These are phyloP conservation scores for Emericellopsis terricola DNA, from an alignment of 495 filamentous ascomycete species.

Conservation along the genomic window DNA sequence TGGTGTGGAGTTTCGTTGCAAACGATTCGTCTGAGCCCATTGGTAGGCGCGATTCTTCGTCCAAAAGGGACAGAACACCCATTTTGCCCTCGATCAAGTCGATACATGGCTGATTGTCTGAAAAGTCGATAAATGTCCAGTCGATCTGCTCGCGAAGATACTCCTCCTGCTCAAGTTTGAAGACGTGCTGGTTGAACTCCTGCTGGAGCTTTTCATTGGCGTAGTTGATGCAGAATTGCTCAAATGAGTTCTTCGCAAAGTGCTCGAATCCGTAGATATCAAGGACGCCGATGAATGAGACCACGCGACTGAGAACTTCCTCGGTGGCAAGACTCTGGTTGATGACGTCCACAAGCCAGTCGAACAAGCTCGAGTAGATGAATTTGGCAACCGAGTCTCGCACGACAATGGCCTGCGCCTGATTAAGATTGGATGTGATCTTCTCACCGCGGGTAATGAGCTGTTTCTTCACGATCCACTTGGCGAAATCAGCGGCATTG, in stretches of 20 bases:
- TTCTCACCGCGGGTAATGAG: conserved; percentile 92
- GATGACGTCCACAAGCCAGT: conserved; percentile 95
- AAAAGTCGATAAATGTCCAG: conserved; percentile 99
- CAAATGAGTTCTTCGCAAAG: conserved; percentile 98
- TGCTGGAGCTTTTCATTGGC: conserved; percentile 99
- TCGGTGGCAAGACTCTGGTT: conserved; percentile 82
- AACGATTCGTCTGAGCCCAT: conserved; percentile 98
- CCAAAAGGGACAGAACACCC: conserved; percentile 77
- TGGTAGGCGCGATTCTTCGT: conserved; percentile 89
- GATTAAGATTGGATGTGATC: conserved; percentile 88
- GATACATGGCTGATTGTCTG: conserved; percentile 99
- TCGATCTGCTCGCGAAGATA: conserved; percentile 94
- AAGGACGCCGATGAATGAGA: conserved; percentile 94
- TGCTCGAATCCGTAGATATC: conserved; percentile 99
- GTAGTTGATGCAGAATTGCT: conserved; percentile 99
- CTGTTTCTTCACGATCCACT: conserved; percentile 99
- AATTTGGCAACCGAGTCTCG: conserved; percentile 97
- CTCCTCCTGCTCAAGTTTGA: conserved; percentile 98
- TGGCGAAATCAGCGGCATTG: conserved; percentile 72
- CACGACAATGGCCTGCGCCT: conserved; percentile 87
- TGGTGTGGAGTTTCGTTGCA: conserved; percentile 90
- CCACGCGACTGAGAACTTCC: conserved; percentile 62
- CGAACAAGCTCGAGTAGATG: conserved; percentile 95
- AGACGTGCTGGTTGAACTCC: conserved; percentile 99
- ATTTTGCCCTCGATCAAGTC: conserved; percentile 96